Base-by-base conservation (phyloP, 768 basidiomycete species). In the Leccinum subtestaceum region DNA sequence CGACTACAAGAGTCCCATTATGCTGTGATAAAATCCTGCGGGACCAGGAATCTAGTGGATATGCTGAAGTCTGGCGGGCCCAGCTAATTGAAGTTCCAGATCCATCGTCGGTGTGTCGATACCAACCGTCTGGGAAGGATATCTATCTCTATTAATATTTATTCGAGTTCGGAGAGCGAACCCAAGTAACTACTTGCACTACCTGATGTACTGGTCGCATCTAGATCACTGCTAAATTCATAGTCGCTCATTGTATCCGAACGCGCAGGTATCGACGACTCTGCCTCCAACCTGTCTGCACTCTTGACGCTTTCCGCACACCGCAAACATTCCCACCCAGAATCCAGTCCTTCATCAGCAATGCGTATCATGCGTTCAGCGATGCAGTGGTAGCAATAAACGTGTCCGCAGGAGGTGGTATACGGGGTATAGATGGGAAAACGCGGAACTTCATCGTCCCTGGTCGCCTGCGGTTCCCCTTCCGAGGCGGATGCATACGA, bases 361-460 rank as follows among this genome's bases (percentile, higher is more conserved):
- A 81, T 81, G 36, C 82, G 85, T 67, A 92, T 80, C 77, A 98
- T 83, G 60, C 86, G 85, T 68, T 91, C 90, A 13, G 92, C 83
- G 45, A 98, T 80, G 74, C 97, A 99, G 65, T 89, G 87, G 72
- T 98, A 99, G 74, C 97, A 98, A 75, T 95, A 99, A 13, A 83
- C 71, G 69, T 97, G 93, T 7, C 85, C 88, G 61, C 91, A 95
- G 31, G 87, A 86, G 34, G 93, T 86, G 52, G 88, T 75, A 69
- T 96, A 98, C 0, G 95, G 88, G 47, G 85, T 88, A 67, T 88
- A 80, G 61, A 96, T 84, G 3, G 92, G 89, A 66, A 85, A 78
- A 4, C 85, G 81, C 23, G 82, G 79, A 55, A 78, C 79, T 23
- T 73, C 73, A 36, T 62, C 66, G 53, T 57, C 69, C 34, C 58